phyloP scores from a whole-genome alignment of 2,329 filamentous ascomycete species.

The Calonectria hongkongensis region DNA sequence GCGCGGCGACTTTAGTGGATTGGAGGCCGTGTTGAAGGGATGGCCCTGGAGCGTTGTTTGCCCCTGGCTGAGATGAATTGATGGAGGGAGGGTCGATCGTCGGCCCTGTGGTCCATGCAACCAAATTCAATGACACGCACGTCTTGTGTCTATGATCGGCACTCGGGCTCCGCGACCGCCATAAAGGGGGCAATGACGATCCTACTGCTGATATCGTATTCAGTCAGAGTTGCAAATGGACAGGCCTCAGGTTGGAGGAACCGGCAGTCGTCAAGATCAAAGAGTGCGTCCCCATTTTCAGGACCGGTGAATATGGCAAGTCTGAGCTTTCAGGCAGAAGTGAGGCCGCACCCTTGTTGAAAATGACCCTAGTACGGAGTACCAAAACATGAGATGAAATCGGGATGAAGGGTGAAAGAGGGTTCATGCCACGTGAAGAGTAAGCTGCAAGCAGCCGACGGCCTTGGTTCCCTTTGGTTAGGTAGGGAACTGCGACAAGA shows the following conservation, averaged over 20 bases:
- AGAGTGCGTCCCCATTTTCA: not conserved
- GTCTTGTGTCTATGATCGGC: conserved; percentile 10
- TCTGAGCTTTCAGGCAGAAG: not conserved
- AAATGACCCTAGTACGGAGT: not conserved
- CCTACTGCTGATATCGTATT: conserved; percentile 3
- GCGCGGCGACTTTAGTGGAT: conserved; percentile 10
- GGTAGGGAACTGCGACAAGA: not conserved
- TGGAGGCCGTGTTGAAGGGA: conserved; percentile 1
- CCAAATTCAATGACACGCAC: not conserved
- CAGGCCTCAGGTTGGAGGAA: not conserved
- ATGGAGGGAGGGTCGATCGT: conserved; percentile 22
- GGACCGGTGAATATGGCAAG: not conserved
- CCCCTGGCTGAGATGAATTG: conserved; percentile 14
- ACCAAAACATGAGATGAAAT: conserved; percentile 12
- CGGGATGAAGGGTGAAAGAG: not conserved
- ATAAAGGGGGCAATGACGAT: conserved; percentile 16
- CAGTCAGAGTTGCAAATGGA: not conserved
- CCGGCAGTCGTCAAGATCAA: not conserved
- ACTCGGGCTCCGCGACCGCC: not conserved
- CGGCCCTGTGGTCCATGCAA: conserved; percentile 15
- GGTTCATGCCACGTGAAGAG: conserved; percentile 5
- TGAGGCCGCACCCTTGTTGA: not conserved
- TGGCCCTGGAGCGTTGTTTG: not conserved
- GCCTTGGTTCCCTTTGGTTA: not conserved
- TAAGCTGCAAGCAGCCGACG: not conserved